Base-by-base conservation (phyloP, 2,329 filamentous ascomycete species). In the Alternaria novae-zelandiae region DNA sequence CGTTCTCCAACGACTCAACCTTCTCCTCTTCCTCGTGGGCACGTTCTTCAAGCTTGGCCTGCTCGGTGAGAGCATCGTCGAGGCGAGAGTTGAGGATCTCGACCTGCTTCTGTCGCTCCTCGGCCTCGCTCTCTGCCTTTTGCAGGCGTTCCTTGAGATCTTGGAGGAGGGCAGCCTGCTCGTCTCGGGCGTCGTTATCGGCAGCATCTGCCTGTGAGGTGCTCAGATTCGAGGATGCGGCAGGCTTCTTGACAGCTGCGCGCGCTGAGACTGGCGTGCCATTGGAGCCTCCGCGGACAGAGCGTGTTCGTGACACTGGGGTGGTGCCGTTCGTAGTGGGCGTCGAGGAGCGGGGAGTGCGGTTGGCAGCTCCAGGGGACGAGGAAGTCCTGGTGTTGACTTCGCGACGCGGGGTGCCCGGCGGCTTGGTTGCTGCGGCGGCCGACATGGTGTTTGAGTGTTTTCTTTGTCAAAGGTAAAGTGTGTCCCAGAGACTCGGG, bases 11-110 rank as follows among this genome's bases (percentile, higher is more conserved):
- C 8, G 87, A 84, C 80, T 97, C 94, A 62, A 95, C 87, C 75
- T 90, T 89, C 79, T 95, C 92, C 65, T 96, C 94, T 74, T 89
- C 90, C 80, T 97, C 94, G 78, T 97, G 94, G 49, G 91, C 86
- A 67, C 89, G 89, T 78, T 98, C 95, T 79, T 99, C 96, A 36
- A 97, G 83, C 81, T 91, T 93, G 57, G 88, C 88, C 74, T 97
- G 94, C 79, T 97, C 94, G 70, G 88, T 88, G 61, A 91, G 82
- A 49, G 93, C 89, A 70, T 98, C 95, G 76, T 98, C 94, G 8
- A 98, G 86, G 72, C 92, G 89, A 69, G 91, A 87, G 81, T 97
- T 93, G 69, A 98, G 83, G 49, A 97, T 90, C 63, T 96, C 91
- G 58, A 90, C 84, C 82, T 97, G 93, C 80, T 94, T 95, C 82